Percentiles rank a stretch among this genome's conserved stretches.
Conservation (phyloP, 805 yeast genomes). For the Sungouiozyma ichnusensis region DNA sequence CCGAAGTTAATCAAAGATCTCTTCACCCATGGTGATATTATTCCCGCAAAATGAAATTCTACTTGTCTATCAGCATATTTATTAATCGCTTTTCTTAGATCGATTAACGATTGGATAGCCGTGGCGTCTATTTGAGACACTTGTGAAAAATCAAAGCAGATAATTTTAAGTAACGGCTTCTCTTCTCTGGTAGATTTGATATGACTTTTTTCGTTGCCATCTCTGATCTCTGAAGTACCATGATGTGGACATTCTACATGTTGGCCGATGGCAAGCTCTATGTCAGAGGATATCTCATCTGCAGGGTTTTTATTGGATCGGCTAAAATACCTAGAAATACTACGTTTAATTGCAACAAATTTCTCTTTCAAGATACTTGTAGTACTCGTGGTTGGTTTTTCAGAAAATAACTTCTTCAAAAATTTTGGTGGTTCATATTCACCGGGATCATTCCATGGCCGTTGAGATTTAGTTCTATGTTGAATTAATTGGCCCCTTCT, state of each 20-base stretch:
- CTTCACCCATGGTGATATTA: constrained; percentile 78
- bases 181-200: constrained; percentile 26
- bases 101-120: constrained; percentile 67
- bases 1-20: constrained; percentile 67
- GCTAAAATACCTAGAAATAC: not conserved
- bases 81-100: constrained; percentile 60
- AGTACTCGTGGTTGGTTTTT: not conserved
- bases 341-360: not conserved
- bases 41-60: constrained; percentile 83
- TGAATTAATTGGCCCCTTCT: constrained; percentile 43
- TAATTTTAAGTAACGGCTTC: constrained; percentile 58
- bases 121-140: constrained; percentile 73
- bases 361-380: not conserved
- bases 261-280: not conserved
- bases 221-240: not conserved
- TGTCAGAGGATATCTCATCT: not conserved
- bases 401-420: constrained; percentile 10
- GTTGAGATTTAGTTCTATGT: constrained; percentile 34
- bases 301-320: not conserved
- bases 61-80: constrained; percentile 72
- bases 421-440: constrained; percentile 33
- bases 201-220: not conserved
- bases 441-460: constrained; percentile 92
- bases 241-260: not conserved
- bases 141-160: constrained; percentile 74